A percentile compares a stretch with the other conserved stretches of the same genome.
These are phyloP conservation scores for Sclerotinia trifoliorum DNA, from an alignment of 2,329 filamentous ascomycete genomes.

Conservation along the genomic window DNA sequence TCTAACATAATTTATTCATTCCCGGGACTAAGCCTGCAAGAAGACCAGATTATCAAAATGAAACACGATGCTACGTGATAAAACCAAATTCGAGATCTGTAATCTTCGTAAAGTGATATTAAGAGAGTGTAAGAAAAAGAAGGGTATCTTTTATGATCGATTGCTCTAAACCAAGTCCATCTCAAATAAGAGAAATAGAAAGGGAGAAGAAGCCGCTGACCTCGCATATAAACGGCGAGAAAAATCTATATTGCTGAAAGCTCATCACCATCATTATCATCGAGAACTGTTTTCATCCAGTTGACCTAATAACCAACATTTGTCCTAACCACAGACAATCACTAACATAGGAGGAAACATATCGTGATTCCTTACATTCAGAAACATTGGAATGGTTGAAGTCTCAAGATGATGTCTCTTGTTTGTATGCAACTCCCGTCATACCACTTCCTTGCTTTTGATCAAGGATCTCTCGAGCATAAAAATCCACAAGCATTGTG, in stretches of 20 bases:
- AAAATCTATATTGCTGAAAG: slow-evolving; percentile 18
- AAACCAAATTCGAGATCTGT: not conserved
- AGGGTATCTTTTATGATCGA: slow-evolving; percentile 21
- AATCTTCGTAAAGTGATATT: slow-evolving; percentile 12
- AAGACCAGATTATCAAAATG: slow-evolving; percentile 5
- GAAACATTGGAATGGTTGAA: slow-evolving; percentile 11
- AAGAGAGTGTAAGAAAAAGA: slow-evolving; percentile 15
- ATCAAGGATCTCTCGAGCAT: slow-evolving; percentile 82
- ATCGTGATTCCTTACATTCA: slow-evolving; percentile 6
- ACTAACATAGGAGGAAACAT: slow-evolving; percentile 2
- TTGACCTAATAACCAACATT: slow-evolving; percentile 7
- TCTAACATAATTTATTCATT: slow-evolving; percentile 8
- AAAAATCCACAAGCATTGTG: slow-evolving; percentile 98
- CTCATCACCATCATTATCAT: not conserved
- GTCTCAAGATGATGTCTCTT: slow-evolving; percentile 24
- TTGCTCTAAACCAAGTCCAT: slow-evolving; percentile 7
- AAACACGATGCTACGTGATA: not conserved
- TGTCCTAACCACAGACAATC: not conserved
- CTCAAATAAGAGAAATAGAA: slow-evolving; percentile 14
- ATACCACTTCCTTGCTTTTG: slow-evolving; percentile 44
- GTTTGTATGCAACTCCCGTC: slow-evolving; percentile 34
- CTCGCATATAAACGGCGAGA: slow-evolving; percentile 1
- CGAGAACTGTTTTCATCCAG: slow-evolving; percentile 4
- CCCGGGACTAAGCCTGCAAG: not conserved
- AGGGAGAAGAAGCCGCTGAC: slow-evolving; percentile 1